Percentiles rank a stretch among this genome's conserved stretches.
Evolutionary conservation across 1,139 yeast genomes (phyloP).

Genomic region (Diutina siamensis): DNA sequence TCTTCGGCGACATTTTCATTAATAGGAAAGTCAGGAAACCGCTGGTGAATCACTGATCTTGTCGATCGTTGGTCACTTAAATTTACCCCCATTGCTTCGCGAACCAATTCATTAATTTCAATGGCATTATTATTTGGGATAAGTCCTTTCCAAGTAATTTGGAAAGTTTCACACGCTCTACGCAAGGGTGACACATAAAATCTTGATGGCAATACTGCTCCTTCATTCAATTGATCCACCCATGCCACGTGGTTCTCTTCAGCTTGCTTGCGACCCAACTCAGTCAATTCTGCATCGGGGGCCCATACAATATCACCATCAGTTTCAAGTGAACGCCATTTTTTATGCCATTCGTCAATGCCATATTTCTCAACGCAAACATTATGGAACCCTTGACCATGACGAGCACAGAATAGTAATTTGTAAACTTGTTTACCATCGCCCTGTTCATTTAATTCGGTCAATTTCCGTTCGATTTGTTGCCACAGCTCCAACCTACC

Average conservation of each 20-base stretch:
- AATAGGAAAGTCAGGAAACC: conserved; percentile 24
- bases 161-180: conserved; percentile 15
- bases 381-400: conserved; percentile 32
- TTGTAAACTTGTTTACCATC: no score
- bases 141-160: conserved; percentile 15
- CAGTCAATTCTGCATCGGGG: conserved; percentile 9
- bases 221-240: conserved; percentile 12
- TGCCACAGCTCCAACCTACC: conserved; percentile 11
- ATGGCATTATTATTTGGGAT: background rate
- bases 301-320: conserved; percentile 22
- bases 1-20: conserved; percentile 30
- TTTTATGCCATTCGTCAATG: conserved; percentile 18
- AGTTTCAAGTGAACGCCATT: conserved; percentile 21
- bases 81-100: conserved; percentile 13
- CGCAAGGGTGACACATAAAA: conserved; percentile 18
- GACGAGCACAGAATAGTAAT: conserved; percentile 20
- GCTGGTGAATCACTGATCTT: conserved; percentile 20
- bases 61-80: conserved; percentile 19
- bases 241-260: conserved; percentile 11
- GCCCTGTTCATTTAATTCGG: conserved; percentile 8
- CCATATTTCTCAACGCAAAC: conserved; percentile 16
- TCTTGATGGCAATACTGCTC: conserved; percentile 27
- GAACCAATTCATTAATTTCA: conserved; percentile 9
- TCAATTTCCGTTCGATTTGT: conserved; percentile 8
- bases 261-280: background rate